phyloP scores from a whole-genome alignment of 345 rosid genomes.

The Hirschfeldia incana region DNA sequence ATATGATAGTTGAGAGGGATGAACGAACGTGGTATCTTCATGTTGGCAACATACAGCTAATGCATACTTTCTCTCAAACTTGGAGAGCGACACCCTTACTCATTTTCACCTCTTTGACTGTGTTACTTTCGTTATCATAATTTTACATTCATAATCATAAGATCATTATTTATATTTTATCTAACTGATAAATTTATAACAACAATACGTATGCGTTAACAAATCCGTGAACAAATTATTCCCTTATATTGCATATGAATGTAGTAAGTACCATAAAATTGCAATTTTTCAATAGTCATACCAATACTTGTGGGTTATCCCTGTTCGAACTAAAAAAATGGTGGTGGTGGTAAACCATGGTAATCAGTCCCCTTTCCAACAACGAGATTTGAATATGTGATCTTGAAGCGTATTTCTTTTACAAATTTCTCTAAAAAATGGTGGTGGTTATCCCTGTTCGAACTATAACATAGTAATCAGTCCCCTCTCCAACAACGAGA shows the following conservation, averaged over 20 bases:
- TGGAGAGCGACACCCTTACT: constrained; percentile 33
- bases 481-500: too few species aligned
- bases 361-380: too few species aligned
- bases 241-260: neutral
- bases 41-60: constrained; percentile 58
- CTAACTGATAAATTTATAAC: neutral
- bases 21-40: constrained; percentile 49
- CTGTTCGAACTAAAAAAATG: too few species aligned
- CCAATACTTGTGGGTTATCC: neutral
- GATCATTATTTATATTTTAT: neutral
- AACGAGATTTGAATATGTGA: too few species aligned
- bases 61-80: constrained; percentile 34
- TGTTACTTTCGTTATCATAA: constrained; percentile 8
- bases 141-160: neutral
- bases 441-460: neutral
- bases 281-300: neutral
- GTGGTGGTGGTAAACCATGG: neutral
- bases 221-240: neutral
- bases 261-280: neutral
- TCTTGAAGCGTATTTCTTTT: too few species aligned
- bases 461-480: too few species aligned
- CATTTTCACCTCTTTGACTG: constrained; percentile 10
- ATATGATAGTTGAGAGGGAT: neutral
- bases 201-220: neutral
- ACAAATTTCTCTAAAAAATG: too few species aligned